Base-by-base conservation (phyloP, 805 yeast species). In the Maudiozyma turicensis region DNA sequence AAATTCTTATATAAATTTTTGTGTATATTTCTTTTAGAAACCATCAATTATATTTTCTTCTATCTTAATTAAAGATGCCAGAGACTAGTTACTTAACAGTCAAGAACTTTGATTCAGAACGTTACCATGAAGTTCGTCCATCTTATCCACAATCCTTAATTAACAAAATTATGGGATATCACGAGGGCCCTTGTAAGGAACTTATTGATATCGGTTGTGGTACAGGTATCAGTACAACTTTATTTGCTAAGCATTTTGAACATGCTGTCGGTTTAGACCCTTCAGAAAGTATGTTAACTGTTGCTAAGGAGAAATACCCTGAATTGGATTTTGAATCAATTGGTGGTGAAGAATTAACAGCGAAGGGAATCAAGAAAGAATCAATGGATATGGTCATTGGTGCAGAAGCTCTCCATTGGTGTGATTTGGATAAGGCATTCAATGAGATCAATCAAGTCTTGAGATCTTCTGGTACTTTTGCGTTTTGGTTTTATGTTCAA, bases 361-460 rank as follows among this genome's bases (percentile, higher is more conserved):
- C 39, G 6, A 26, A 37, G 35, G 47, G 46, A 8, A 50, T 55
- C 29, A 49, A 63, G 6, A 52, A 49, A 6, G 60, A 58, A 8
- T 62, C 75, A 0, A 71, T 78, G 3, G 90, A 83, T 58, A 50
- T 83, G 52, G 69, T 83, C 9, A 71, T 81, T 3, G 80, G 80
- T 26, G 91, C 90, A 0, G 88, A 86, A 60, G 80, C 85, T 42
- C 75, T 77, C n/a, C 95, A 86, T 62, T 86, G 93, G 91, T 73
- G 83, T 45, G 71, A 81, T 49, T 78, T 76, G 50, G 72, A 66
- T 0, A 55, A 56, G 35, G 80, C 78, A 57, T 79, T 79, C 58
- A 56, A 64, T 10, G 79, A 78, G 53, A 73, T 78, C 6, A 66
- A 68, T 15, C 61, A 76, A 13, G 68, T 77, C 8, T 67, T 84